These are phyloP conservation scores for Mortierella sp. DNA, from an alignment of 371 early-diverging fungal genomes.

Conservation along the genomic window DNA sequence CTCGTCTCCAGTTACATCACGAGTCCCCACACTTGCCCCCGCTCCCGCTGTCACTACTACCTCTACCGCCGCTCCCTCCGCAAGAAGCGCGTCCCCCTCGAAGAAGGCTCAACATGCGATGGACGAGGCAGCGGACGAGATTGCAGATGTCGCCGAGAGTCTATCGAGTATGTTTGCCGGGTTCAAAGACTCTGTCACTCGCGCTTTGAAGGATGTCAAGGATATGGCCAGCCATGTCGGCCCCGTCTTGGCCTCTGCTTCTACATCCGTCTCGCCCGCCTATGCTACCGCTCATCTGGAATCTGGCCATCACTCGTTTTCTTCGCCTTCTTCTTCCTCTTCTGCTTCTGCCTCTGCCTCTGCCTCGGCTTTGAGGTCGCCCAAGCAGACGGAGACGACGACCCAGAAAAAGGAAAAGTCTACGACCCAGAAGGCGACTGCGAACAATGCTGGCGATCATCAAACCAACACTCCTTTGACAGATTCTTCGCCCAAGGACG, in stretches of 20 bases:
- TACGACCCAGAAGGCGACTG: no score
- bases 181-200: slow-evolving; percentile 5
- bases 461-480: no score
- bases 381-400: not conserved
- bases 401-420: not conserved
- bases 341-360: not conserved
- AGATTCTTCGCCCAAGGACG: not conserved
- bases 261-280: not conserved
- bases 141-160: slow-evolving; percentile 4
- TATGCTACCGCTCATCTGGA: not conserved
- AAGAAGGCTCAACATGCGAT: not conserved
- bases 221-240: not conserved
- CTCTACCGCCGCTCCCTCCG: not conserved
- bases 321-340: not conserved
- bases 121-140: not conserved
- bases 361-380: no score
- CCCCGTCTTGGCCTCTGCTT: not conserved
- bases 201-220: slow-evolving; percentile 5
- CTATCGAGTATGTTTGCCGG: slow-evolving; percentile 5
- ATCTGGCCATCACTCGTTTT: not conserved
- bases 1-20: no score
- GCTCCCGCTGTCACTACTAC: no score
- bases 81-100: not conserved
- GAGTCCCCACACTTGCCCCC: no score
- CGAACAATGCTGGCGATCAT: no score